Evolutionary conservation across 2,329 filamentous ascomycete genomes (phyloP).

Genomic region (Botrytis elliptica): DNA sequence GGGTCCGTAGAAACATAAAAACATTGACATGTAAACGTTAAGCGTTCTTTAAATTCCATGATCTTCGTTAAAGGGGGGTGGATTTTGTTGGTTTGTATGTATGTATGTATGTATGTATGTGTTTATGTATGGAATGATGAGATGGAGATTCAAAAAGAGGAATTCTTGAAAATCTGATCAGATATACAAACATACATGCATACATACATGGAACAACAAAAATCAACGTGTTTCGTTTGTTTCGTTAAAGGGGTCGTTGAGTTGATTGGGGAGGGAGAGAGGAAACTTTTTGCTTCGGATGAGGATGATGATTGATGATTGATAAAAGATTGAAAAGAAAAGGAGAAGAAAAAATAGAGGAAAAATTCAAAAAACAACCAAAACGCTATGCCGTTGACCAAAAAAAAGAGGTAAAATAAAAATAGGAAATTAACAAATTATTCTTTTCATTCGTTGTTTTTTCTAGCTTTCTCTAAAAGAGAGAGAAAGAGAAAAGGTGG

Average conservation of each 20-base stretch:
- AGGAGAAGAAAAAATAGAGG: background rate
- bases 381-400: slow-evolving; percentile 9
- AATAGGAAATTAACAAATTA: background rate
- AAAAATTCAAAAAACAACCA: background rate
- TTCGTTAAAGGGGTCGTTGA: background rate
- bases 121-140: no score
- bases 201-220: background rate
- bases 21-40: slow-evolving; percentile 24
- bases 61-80: slow-evolving; percentile 30
- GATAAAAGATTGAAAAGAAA: slow-evolving; percentile 1
- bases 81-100: no score
- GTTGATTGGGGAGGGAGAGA: background rate
- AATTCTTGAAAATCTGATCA: background rate
- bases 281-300: background rate
- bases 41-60: slow-evolving; percentile 27
- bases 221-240: slow-evolving; percentile 21
- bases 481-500: background rate
- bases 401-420: background rate
- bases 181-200: no score
- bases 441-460: background rate
- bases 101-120: no score
- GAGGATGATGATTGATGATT: background rate
- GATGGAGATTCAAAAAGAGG: no score
- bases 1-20: slow-evolving; percentile 27
- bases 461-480: background rate